phyloP scores from a whole-genome alignment of 768 basidiomycete species.

The Amanita pallidorosea region DNA sequence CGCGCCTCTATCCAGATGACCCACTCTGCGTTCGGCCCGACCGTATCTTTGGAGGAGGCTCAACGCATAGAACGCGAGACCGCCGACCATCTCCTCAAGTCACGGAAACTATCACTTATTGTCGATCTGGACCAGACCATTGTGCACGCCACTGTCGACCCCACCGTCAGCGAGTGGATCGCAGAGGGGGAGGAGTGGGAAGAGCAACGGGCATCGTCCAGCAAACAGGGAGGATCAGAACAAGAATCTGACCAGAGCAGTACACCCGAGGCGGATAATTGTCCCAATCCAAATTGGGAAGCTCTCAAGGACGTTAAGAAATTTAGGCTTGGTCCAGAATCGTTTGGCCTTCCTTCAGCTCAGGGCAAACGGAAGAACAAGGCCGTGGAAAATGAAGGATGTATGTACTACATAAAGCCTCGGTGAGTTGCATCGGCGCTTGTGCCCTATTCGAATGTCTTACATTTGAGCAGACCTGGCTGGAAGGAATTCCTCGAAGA shows the following conservation, averaged over 20 bases:
- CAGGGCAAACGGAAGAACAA: constrained; percentile 51
- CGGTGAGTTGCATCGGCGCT: constrained; percentile 44
- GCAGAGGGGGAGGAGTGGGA: constrained; percentile 78
- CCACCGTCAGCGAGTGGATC: constrained; percentile 98
- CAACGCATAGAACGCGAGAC: constrained; percentile 80
- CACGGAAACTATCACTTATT: constrained; percentile 82
- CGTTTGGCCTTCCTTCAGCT: constrained; percentile 29
- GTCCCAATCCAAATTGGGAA: constrained; percentile 85
- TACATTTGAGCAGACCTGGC: constrained; percentile 51
- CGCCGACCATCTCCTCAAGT: constrained; percentile 63
- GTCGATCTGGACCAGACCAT: constrained; percentile 99
- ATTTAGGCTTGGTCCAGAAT: constrained; percentile 85
- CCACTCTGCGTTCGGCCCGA: constrained; percentile 84
- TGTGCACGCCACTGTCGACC: constrained; percentile 97
- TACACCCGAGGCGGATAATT: constrained; percentile 36
- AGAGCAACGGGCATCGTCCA: constrained; percentile 28
- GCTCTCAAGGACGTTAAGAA: constrained; percentile 84
- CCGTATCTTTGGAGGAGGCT: constrained; percentile 89
- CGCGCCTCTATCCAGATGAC: constrained; percentile 91
- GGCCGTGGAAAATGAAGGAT: constrained; percentile 64
- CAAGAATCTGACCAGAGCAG: constrained; percentile 28
- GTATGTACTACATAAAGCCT: constrained; percentile 97
- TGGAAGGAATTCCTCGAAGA: constrained; percentile 66
- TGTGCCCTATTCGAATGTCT: constrained; percentile 6
- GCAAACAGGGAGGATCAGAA: constrained; percentile 16